phyloP scores from a whole-genome alignment of 768 basidiomycete species.

The Collybia nuda region DNA sequence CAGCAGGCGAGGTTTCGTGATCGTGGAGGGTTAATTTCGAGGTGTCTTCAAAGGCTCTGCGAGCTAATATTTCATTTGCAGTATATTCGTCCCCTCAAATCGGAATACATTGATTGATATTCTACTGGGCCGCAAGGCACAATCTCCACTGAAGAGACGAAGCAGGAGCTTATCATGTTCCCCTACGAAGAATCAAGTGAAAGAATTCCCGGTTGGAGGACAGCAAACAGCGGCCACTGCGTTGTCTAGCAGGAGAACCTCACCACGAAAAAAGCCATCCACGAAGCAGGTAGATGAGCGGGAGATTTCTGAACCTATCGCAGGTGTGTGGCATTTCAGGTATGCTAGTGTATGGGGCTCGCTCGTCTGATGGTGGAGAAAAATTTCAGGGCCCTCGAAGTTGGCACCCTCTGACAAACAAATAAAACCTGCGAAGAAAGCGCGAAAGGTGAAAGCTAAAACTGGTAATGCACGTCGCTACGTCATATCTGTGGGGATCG shows the following conservation, averaged over 20 bases:
- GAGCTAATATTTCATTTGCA: not conserved
- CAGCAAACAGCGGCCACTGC: not conserved
- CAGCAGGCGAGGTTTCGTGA: constrained; percentile 69
- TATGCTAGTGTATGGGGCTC: not conserved
- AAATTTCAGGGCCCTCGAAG: not conserved
- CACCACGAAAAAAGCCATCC: constrained; percentile 4
- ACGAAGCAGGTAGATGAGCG: not conserved
- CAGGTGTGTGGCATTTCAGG: not conserved
- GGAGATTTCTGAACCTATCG: not conserved
- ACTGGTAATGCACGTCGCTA: not conserved
- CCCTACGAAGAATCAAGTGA: constrained; percentile 19
- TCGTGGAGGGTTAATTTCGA: constrained; percentile 54
- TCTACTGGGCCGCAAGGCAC: constrained; percentile 25
- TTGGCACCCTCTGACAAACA: not conserved
- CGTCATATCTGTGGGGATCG: too few relatives aligned
- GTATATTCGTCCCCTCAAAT: constrained; percentile 19
- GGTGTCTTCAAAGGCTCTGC: too few relatives aligned
- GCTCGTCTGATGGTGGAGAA: not conserved
- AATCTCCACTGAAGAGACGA: constrained; percentile 39
- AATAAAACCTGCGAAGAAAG: constrained; percentile 1
- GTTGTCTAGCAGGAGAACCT: constrained; percentile 5
- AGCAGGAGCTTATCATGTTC: constrained; percentile 29
- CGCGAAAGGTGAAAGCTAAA: constrained; percentile 9
- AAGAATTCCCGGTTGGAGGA: not conserved
- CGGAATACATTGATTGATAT: constrained; percentile 20